These are phyloP conservation scores for Linnemannia zychae DNA, from an alignment of 192 early-diverging fungal genomes.

Conservation along the genomic window DNA sequence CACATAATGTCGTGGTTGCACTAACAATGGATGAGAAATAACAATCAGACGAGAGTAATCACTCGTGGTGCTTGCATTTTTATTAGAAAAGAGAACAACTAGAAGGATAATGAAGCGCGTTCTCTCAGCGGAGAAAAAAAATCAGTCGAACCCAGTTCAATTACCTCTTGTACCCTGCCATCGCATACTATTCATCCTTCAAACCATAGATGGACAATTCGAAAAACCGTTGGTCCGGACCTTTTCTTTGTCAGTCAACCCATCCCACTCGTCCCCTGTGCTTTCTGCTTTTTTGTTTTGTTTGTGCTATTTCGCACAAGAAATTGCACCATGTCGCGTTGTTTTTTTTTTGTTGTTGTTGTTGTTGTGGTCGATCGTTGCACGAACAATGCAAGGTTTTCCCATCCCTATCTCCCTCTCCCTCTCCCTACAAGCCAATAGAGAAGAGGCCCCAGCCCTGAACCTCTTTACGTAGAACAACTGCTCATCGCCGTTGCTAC, in stretches of 20 bases:
- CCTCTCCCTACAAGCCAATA: neutral
- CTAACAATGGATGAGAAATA: neutral
- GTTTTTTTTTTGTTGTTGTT: neutral
- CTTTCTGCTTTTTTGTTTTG: neutral
- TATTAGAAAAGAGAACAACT: too few relatives aligned
- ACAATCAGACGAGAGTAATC: too few relatives aligned
- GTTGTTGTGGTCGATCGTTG: neutral
- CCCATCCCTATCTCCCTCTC: neutral
- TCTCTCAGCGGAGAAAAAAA: too few relatives aligned
- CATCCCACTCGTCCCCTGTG: too few relatives aligned
- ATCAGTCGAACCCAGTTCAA: too few relatives aligned
- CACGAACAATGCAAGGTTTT: neutral
- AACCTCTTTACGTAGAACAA: neutral
- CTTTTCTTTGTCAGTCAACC: neutral
- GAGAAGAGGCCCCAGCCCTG: neutral
- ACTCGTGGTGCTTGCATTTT: too few relatives aligned
- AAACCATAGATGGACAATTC: neutral
- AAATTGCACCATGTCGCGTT: neutral
- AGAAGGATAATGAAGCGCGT: too few relatives aligned
- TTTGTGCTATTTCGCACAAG: neutral
- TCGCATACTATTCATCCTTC: too few relatives aligned
- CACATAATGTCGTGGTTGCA: neutral
- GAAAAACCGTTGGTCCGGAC: neutral
- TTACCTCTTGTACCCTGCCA: too few relatives aligned
- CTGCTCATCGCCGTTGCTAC: too few relatives aligned